Evolutionary conservation across 2,329 filamentous ascomycete genomes (phyloP).

Genomic region (Botrytis pseudocinerea): DNA sequence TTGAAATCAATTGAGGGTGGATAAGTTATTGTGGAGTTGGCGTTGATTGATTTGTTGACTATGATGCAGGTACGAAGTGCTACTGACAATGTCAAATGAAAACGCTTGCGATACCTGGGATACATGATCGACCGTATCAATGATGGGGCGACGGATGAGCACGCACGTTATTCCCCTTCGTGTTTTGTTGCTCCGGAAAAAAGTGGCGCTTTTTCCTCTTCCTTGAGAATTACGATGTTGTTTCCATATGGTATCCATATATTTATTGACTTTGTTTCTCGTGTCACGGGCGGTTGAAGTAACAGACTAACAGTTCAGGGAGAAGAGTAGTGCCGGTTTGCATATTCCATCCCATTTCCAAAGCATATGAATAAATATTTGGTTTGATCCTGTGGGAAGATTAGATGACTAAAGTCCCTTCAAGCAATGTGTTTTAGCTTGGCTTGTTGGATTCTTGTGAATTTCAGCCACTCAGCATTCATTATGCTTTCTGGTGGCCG

Average conservation of each 20-base stretch:
- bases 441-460: not conserved
- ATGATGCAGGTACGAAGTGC: constrained; percentile 12
- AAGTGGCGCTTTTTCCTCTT: not conserved
- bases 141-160: not conserved
- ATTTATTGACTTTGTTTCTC: constrained; percentile 6
- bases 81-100: not conserved
- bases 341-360: constrained; percentile 18
- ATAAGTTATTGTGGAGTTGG: not conserved
- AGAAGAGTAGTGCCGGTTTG: not conserved
- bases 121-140: constrained; percentile 10
- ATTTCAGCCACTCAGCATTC: constrained; percentile 1
- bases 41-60: not conserved
- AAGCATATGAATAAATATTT: not conserved
- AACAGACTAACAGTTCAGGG: not conserved
- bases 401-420: constrained; percentile 17
- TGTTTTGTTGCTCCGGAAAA: constrained; percentile 11
- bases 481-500: not conserved
- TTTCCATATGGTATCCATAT: constrained; percentile 2
- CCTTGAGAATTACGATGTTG: not conserved
- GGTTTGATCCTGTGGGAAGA: constrained; percentile 22
- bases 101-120: not conserved
- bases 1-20: not conserved
- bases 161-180: not conserved
- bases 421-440: constrained; percentile 1
- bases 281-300: not conserved